Base-by-base conservation (phyloP, 106 monocot species). In the Acorus gramineus region DNA sequence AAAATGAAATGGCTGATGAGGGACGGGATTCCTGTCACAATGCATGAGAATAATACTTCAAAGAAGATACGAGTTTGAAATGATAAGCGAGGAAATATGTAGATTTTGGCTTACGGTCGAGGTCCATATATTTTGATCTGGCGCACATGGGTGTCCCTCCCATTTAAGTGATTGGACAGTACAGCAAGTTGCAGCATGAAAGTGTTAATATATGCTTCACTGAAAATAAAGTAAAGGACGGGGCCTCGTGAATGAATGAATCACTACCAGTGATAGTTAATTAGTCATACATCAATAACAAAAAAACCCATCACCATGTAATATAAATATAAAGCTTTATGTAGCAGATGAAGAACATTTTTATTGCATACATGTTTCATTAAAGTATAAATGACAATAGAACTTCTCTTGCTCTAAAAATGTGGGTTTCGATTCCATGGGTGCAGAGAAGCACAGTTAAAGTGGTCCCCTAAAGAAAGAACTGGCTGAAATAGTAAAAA, bases 131-230 rank as follows among this genome's bases (percentile, higher is more conserved):
- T 69, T 86, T 96, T 96, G 66, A 96, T 85, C 70, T 96, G 96
- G n/a, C 96, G 86, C 4, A 96, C 68, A 62, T 96, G 96, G 5
- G 91, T 96, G 60, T 96, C 96, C 72, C 91, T 96, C 49, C 96
- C 96, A 67, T 96, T 96, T 58, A 96, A 59, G 57, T 96, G 90
- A 78, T 96, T 96, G 55, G 96, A 82, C 6, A 87, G 69, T 47
- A 96, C 66, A 45, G 81, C 91, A 63, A 96, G 63, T 76, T 96
- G 96, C 55, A 96, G 90, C 96, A 96, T 96, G 78, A 96, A 96
- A 52, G 96, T 96, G 74, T 87, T 77, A 53, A 91, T 87, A 67
- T 91, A 96, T 60, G 85, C 77, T 56, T 96, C 96, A 5, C 96
- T 91, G 74, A 64, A 71, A 52, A 44, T 11, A 61, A 8, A 44